Percentiles rank a stretch among this genome's conserved stretches.
Conservation (phyloP, 1,284 basidiomycete genomes). For the Cryptococcus amylolentus region DNA sequence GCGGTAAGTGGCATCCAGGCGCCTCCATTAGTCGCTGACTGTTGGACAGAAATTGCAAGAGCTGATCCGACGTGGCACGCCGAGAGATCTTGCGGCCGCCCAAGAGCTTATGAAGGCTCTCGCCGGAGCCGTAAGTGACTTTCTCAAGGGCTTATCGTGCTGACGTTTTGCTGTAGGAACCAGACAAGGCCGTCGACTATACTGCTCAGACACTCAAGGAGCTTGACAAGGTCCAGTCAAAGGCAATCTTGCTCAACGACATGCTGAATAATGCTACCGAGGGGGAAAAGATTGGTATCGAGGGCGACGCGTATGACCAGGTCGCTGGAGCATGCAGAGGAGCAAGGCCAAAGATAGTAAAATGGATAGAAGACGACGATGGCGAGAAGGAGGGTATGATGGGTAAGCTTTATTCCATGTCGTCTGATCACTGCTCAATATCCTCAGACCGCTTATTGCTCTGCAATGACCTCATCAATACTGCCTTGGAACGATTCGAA, state of each 20-base stretch:
- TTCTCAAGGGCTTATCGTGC: background rate
- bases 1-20: constrained; percentile 54
- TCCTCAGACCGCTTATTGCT: constrained; percentile 79
- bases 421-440: background rate
- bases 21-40: background rate
- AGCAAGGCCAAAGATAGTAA: constrained; percentile 92
- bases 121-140: constrained; percentile 67
- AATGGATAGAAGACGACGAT: constrained; percentile 90
- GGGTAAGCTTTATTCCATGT: constrained; percentile 55
- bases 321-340: constrained; percentile 76
- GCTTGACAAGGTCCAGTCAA: constrained; percentile 89
- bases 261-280: constrained; percentile 91
- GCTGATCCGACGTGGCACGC: constrained; percentile 91
- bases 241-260: constrained; percentile 90
- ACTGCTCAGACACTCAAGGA: constrained; percentile 82
- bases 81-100: constrained; percentile 88
- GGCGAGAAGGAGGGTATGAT: constrained; percentile 77
- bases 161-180: constrained; percentile 58
- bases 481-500: constrained; percentile 81
- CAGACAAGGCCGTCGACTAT: constrained; percentile 90
- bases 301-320: constrained; percentile 96
- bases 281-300: constrained; percentile 69
- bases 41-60: constrained; percentile 82
- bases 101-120: constrained; percentile 98
- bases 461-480: constrained; percentile 97